A percentile compares a stretch with the other conserved stretches of the same genome.
Conservation (phyloP, 2,329 filamentous ascomycete species). For the Monilinia vaccinii-corymbosi region DNA sequence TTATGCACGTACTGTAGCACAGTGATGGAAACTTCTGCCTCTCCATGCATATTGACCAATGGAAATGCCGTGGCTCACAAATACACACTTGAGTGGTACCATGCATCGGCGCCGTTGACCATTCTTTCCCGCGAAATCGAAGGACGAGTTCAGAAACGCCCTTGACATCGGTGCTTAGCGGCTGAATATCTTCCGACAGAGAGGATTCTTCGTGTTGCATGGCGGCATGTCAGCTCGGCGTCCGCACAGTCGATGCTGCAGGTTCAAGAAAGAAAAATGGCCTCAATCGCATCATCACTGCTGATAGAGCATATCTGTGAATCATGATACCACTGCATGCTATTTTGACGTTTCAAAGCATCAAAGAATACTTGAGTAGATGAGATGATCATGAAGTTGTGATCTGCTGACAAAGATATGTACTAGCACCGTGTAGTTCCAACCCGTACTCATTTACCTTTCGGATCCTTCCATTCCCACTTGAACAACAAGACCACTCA, state of each 20-base stretch:
- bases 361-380: background rate
- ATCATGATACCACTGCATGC: background rate
- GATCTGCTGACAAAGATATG: background rate
- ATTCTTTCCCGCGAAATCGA: background rate
- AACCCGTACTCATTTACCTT: background rate
- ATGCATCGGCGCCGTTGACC: background rate
- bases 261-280: background rate
- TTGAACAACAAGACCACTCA: conserved; percentile 1
- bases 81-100: background rate
- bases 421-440: too few species aligned
- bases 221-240: background rate
- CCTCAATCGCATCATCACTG: background rate
- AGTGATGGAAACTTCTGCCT: background rate
- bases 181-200: background rate
- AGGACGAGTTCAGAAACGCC: background rate
- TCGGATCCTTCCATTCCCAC: background rate
- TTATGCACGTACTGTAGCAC: background rate
- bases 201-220: background rate
- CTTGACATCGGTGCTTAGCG: background rate
- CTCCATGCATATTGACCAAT: background rate
- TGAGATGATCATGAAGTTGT: too few species aligned
- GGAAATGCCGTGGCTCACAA: background rate
- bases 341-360: background rate
- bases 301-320: background rate
- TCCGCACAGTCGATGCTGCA: background rate